A percentile compares a stretch with the other conserved stretches of the same genome.
Conservation (phyloP, 192 early-diverging fungal genomes). For the Cladochytrium replicatum region DNA sequence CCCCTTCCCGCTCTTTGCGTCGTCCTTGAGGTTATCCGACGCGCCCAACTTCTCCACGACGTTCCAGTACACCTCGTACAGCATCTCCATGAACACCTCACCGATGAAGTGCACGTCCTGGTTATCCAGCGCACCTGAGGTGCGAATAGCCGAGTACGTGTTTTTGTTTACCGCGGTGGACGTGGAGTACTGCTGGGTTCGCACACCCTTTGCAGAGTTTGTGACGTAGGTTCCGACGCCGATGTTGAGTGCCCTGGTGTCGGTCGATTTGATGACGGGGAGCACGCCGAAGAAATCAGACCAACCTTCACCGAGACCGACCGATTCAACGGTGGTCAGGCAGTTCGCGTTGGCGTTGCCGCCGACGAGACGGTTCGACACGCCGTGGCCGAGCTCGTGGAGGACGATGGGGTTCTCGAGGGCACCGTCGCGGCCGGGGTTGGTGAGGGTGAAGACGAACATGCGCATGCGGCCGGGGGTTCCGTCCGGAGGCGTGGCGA, state of each 20-base stretch:
- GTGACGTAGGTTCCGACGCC: slow-evolving; percentile 33
- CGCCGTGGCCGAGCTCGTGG: slow-evolving; percentile 57
- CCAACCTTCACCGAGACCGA: slow-evolving; percentile 63
- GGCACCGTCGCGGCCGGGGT: slow-evolving; percentile 46
- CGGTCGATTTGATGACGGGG: slow-evolving; percentile 16
- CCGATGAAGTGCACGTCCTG: slow-evolving; percentile 53
- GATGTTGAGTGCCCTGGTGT: slow-evolving; percentile 32
- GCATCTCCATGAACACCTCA: slow-evolving; percentile 48
- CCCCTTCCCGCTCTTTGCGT: slow-evolving; percentile 23
- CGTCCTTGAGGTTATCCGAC: slow-evolving; percentile 2
- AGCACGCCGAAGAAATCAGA: slow-evolving; percentile 39
- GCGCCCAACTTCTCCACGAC: slow-evolving; percentile 29
- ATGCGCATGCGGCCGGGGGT: slow-evolving; percentile 39
- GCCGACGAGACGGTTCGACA: slow-evolving; percentile 56
- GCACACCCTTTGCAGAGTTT: slow-evolving; percentile 26
- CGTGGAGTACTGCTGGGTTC: slow-evolving; percentile 50
- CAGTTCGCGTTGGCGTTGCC: slow-evolving; percentile 54
- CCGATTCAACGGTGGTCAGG: slow-evolving; percentile 37
- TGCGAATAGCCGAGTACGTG: too few relatives aligned
- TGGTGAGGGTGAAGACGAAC: slow-evolving; percentile 34
- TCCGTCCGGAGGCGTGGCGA: slow-evolving; percentile 51
- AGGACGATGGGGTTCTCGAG: slow-evolving; percentile 47
- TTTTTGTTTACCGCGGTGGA: too few relatives aligned
- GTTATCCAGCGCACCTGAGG: too few relatives aligned
- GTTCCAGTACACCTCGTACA: slow-evolving; percentile 56